Evolutionary conservation across 1,284 basidiomycete genomes (phyloP).

Genomic region (Ganoderma lingzhi): DNA sequence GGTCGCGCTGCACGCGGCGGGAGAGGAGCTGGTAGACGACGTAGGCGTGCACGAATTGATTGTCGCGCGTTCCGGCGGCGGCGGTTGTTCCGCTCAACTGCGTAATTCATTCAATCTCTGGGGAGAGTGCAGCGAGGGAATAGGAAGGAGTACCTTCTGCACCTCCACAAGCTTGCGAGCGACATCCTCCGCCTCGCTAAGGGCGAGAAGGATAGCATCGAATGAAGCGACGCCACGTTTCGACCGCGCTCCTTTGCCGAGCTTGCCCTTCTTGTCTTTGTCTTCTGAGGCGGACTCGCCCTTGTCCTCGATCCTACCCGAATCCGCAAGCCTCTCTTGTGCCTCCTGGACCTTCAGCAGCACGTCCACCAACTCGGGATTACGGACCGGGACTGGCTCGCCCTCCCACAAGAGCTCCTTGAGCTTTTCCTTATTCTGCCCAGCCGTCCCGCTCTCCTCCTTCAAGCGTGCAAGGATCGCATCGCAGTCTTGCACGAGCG

Average conservation of each 20-base stretch:
- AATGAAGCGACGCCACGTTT: slow-evolving; percentile 83
- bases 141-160: slow-evolving; percentile 65
- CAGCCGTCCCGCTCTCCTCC: slow-evolving; percentile 48
- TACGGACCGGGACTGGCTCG: slow-evolving; percentile 85
- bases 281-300: slow-evolving; percentile 7
- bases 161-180: slow-evolving; percentile 82
- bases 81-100: slow-evolving; percentile 54
- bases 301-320: slow-evolving; percentile 40
- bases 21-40: slow-evolving; percentile 88
- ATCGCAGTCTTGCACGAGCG: slow-evolving; percentile 74
- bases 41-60: slow-evolving; percentile 87
- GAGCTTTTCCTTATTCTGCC: slow-evolving; percentile 40
- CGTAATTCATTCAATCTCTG: not conserved
- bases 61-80: slow-evolving; percentile 65
- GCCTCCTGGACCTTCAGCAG: slow-evolving; percentile 86
- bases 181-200: slow-evolving; percentile 90
- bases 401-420: slow-evolving; percentile 80
- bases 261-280: slow-evolving; percentile 47
- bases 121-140: not conserved
- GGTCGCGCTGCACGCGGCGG: slow-evolving; percentile 87
- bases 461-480: slow-evolving; percentile 62
- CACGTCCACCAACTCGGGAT: slow-evolving; percentile 91
- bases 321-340: slow-evolving; percentile 58
- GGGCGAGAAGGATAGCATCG: slow-evolving; percentile 81
- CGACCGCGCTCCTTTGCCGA: slow-evolving; percentile 54